Base-by-base conservation (phyloP, 106 monocot genomes). In the Ottelia alismoides region DNA sequence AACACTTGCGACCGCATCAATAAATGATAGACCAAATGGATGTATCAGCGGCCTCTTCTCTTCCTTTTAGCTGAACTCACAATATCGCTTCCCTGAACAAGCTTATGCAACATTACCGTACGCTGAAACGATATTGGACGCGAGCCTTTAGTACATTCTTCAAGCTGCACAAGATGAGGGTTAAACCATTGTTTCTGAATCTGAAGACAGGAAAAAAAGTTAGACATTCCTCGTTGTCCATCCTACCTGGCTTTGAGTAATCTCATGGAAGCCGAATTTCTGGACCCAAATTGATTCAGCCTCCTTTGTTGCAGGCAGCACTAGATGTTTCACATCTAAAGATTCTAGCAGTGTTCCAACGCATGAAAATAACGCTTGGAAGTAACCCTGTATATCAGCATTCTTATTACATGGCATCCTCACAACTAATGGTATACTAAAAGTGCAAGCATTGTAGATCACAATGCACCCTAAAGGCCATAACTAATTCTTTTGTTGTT, bases 301-400 rank as follows among this genome's bases (percentile, higher is more conserved):
- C 64, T 86, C 92, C 17, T 86, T 76, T 0, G 86, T 85, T 10
- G 92, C 85, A 11, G 85, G 86, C 1, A 92, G 86, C 48, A 92
- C 67, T 31, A 92, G 78, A 51, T 82, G 85, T 63, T 79, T 82
- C 22, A 92, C 86, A 10, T 76, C 65, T 61, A 92, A 57, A 9
- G 65, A 76, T 30, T 16, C 66, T 55, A 92, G 54, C 65, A 92
- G 22, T 22, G 55, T 69, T 65, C 86, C 86, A 47, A 92, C 79
- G 63, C 86, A 82, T 11, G 64, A 70, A 56, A 86, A 92, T 21
- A 86, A 71, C 7, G 78, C 53, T 57, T 82, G 78, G 65, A 92
- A 92, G 68, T 77, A 92, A 2, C 92, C 92, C 85, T 91, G 48
- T 18, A 62, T 31, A 27, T 27, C 43, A 29, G 28, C 22, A 23